These are phyloP conservation scores for Ilyonectria robusta DNA, from an alignment of 2,329 filamentous ascomycete species.

Conservation along the genomic window DNA sequence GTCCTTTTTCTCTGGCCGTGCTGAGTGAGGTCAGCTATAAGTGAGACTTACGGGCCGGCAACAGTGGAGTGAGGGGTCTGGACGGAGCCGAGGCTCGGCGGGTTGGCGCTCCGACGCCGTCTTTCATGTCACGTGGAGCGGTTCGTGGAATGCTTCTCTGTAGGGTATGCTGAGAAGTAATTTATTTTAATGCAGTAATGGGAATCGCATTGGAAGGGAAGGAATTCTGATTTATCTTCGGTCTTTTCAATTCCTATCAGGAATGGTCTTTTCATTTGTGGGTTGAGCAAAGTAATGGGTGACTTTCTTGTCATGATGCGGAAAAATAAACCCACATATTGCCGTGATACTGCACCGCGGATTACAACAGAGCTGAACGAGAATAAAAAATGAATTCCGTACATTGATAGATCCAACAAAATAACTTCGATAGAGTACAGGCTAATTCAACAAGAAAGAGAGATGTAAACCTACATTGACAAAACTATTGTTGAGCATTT, in stretches of 20 bases:
- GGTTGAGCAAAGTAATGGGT: too few relatives aligned
- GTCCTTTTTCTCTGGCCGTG: neutral
- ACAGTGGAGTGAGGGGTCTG: constrained; percentile 18
- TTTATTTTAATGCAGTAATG: neutral
- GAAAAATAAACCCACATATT: too few relatives aligned
- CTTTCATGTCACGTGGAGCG: constrained; percentile 17
- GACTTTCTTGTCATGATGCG: too few relatives aligned
- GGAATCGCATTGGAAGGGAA: neutral
- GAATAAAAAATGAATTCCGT: too few relatives aligned
- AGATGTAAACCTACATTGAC: too few relatives aligned
- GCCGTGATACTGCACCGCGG: accelerated
- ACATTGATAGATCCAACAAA: too few relatives aligned
- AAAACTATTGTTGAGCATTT: too few relatives aligned
- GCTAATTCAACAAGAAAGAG: too few relatives aligned
- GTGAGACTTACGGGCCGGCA: constrained; percentile 14
- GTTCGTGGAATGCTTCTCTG: neutral
- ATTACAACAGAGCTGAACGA: too few relatives aligned
- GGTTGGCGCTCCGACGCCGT: neutral
- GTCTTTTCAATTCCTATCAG: neutral
- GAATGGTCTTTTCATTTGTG: too few relatives aligned
- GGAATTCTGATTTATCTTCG: neutral
- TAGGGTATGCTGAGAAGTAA: neutral
- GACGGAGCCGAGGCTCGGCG: constrained; percentile 31
- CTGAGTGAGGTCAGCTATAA: constrained; percentile 11
- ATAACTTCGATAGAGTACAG: too few relatives aligned